Evolutionary conservation across 1,284 basidiomycete species (phyloP), one percentile per base, ranked within the genome.

Genomic region (Apiotrichum veenhuisii): DNA sequence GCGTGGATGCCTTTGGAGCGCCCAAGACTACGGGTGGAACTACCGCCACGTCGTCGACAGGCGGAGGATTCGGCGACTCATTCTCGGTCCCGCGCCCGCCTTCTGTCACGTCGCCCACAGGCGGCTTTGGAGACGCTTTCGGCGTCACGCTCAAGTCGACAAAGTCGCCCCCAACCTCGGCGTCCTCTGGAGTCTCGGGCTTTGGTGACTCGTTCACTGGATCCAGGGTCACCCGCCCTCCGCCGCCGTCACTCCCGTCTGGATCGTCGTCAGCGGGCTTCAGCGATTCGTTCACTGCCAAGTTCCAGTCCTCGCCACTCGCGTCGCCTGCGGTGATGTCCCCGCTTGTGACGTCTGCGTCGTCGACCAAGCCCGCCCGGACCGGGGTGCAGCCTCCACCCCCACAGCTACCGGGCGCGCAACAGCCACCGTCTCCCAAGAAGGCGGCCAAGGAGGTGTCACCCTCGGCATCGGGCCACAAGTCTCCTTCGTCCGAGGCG

Each of bases 1-100:
- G 59, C 26, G 40, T 67, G 15, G 72, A 74, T 41, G 72, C 70
- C 12, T 74, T 74, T 46, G 72, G 72, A 1, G 57, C 68, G 61
- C 68, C 72, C 2, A 55, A 59, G 14, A 48, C 46, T 12, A 7
- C 30, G 30, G 30, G 30, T 27, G 37, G 59, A 0, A 40, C 17
- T 2, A 20, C 46, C 25, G 23, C 37, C 2, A 12, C 51, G 3
- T 22, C 58, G 1, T 50, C 55, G 9, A 27, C 48, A 11, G 45
- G 47, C 12, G 69, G 70, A 0, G 69, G 70, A 0, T 72, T 73
- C 59, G 66, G 66, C 18, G 68, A 71, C 50, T 63, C 70, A 11
- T 73, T 73, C 37, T 60, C 52, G 2, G 51, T 55, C 0, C 46
- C 54, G 10, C 51, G 27, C 33, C 23, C 46, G 9, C 23, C 18